A percentile compares a stretch with the other conserved stretches of the same genome.
phyloP scores from a whole-genome alignment of 371 early-diverging fungal species.

The Sporodiniella umbellata region DNA sequence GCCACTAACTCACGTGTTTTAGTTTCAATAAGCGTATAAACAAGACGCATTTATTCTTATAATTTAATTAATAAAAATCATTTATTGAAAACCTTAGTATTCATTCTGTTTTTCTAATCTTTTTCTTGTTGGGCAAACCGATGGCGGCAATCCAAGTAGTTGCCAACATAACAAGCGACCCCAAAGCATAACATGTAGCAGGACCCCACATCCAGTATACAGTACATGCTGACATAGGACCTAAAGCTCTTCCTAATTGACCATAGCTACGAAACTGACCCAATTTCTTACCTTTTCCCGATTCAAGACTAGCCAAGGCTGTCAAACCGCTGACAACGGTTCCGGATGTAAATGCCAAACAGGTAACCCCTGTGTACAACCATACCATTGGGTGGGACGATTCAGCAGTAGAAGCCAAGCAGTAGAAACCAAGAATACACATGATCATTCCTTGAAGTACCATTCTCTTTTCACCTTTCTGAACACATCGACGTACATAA shows the following conservation, averaged over 20 bases:
- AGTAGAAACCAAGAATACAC: conserved; percentile 67
- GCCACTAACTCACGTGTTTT: too few species aligned
- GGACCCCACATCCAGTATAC: conserved; percentile 89
- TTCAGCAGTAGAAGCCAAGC: conserved; percentile 56
- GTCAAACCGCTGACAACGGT: conserved; percentile 93
- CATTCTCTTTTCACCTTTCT: conserved; percentile 67
- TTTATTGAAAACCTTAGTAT: not conserved
- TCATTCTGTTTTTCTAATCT: not conserved
- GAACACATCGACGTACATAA: conserved; percentile 80
- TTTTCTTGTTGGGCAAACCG: not conserved
- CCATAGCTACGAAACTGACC: conserved; percentile 89
- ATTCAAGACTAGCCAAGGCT: conserved; percentile 64
- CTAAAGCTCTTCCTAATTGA: conserved; percentile 89
- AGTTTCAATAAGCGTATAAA: conserved; percentile 14
- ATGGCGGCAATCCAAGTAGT: conserved; percentile 15
- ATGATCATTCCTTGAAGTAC: conserved; percentile 76
- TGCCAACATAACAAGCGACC: conserved; percentile 28
- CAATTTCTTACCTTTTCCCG: conserved; percentile 69
- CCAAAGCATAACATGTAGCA: conserved; percentile 46
- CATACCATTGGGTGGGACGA: conserved; percentile 5
- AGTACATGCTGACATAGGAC: conserved; percentile 85
- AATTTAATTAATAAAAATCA: not conserved
- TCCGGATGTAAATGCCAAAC: conserved; percentile 86
- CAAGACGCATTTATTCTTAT: not conserved
- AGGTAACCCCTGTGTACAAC: conserved; percentile 60